Conservation (phyloP, 257 asterid species). For the Capsicum pubescens region DNA sequence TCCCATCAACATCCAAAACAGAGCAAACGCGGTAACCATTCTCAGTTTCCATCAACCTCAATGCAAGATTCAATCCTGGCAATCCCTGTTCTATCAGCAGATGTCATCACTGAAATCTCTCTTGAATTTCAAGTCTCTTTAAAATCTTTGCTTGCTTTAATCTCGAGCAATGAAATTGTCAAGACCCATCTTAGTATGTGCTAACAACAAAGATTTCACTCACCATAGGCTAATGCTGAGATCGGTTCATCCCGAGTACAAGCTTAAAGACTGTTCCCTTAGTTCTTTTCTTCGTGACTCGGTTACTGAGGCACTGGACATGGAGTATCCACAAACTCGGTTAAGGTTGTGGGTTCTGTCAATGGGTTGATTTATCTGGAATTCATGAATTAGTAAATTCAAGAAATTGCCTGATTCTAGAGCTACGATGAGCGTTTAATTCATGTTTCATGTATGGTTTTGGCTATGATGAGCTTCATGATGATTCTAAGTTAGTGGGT, state of each 20-base stretch:
- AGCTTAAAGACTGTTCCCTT: too few species aligned
- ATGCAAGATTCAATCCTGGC: background rate
- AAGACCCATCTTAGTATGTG: constrained; percentile 40
- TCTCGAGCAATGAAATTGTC: constrained; percentile 44
- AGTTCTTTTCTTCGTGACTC: too few species aligned
- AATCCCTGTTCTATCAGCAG: background rate
- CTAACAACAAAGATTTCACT: too few species aligned
- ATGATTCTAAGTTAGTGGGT: background rate
- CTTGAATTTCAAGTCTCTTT: constrained; percentile 40
- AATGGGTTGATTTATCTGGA: too few species aligned
- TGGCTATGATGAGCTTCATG: background rate
- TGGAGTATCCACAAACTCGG: too few species aligned
- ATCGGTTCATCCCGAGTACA: too few species aligned
- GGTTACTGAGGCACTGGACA: too few species aligned
- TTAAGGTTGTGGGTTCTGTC: too few species aligned
- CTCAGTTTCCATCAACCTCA: background rate
- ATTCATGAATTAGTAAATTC: background rate
- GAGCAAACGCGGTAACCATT: background rate
- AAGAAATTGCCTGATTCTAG: background rate
- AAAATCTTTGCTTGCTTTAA: too few species aligned
- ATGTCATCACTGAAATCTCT: background rate
- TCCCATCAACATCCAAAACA: background rate
- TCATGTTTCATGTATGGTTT: background rate
- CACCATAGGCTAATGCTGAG: too few species aligned
- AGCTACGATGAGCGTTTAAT: rapidly evolving